These are phyloP conservation scores for Debaryomyces fabryi DNA, from an alignment of 1,139 yeast genomes.

Conservation along the genomic window DNA sequence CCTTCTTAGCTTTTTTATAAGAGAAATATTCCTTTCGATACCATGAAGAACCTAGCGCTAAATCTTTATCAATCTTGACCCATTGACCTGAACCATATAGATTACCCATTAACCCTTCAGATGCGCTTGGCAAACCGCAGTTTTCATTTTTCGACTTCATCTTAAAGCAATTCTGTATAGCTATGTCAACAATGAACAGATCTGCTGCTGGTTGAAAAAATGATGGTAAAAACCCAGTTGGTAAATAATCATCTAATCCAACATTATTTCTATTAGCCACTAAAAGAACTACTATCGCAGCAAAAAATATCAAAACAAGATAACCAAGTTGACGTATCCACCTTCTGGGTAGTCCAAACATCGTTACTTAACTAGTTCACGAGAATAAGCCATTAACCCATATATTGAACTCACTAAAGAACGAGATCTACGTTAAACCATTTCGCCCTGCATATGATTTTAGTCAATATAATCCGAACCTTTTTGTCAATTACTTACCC, in stretches of 20 bases:
- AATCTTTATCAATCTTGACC: constrained; percentile 42
- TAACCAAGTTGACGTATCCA: constrained; percentile 29
- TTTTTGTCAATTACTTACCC: neutral
- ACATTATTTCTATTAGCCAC: constrained; percentile 37
- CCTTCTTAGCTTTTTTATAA: constrained; percentile 33
- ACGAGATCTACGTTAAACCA: neutral
- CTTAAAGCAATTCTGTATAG: constrained; percentile 34
- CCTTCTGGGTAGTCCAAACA: constrained; percentile 29
- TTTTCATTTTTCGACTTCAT: constrained; percentile 24
- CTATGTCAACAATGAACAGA: constrained; percentile 39
- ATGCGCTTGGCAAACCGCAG: constrained; percentile 37
- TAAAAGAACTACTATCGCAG: constrained; percentile 26
- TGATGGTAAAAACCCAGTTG: constrained; percentile 34
- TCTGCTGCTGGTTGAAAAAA: constrained; percentile 47
- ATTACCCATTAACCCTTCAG: constrained; percentile 35
- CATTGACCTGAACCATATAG: constrained; percentile 36
- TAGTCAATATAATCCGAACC: neutral
- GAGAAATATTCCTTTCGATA: constrained; percentile 33
- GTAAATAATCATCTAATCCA: constrained; percentile 34
- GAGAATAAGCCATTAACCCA: neutral
- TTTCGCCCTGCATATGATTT: neutral
- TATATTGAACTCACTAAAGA: neutral
- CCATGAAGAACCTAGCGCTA: constrained; percentile 39
- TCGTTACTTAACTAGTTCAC: constrained; percentile 6
- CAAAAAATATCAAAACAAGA: constrained; percentile 18